phyloP scores from a whole-genome alignment of 129 eudicot genomes.

The Pulicaria dysenterica region DNA sequence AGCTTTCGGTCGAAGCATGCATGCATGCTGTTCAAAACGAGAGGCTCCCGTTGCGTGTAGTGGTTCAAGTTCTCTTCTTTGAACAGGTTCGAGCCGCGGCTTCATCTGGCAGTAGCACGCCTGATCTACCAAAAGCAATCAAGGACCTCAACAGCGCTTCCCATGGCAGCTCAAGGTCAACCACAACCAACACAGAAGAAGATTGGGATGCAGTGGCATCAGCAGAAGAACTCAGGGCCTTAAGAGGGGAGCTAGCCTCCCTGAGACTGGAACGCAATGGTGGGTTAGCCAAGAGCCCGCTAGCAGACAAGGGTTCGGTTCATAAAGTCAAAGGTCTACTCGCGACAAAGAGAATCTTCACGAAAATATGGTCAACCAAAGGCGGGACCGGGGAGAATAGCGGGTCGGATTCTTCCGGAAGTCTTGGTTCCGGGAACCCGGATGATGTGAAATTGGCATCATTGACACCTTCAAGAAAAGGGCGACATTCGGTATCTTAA shows the following conservation, averaged over 20 bases:
- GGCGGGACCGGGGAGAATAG: conserved; percentile 67
- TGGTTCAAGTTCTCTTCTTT: conserved; percentile 49
- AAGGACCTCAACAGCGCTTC: conserved; percentile 79
- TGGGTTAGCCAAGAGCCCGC: conserved; percentile 34
- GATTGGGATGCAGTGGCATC: conserved; percentile 97
- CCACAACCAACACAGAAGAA: conserved; percentile 80
- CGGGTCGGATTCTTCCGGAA: conserved; percentile 93
- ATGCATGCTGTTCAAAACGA: conserved; percentile 47
- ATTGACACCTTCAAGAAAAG: conserved; percentile 59
- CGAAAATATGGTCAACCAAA: conserved; percentile 74
- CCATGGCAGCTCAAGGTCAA: conserved; percentile 65
- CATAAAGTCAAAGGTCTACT: conserved; percentile 73
- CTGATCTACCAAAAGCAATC: conserved; percentile 83
- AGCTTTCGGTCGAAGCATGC: conserved; percentile 49
- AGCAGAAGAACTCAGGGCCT: conserved; percentile 76
- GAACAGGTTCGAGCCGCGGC: conserved; percentile 88
- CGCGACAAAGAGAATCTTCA: conserved; percentile 64
- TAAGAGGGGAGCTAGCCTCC: conserved; percentile 85
- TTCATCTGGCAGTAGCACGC: conserved; percentile 95
- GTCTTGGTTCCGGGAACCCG: conserved; percentile 63
- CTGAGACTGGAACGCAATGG: conserved; percentile 55
- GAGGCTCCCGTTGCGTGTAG: conserved; percentile 42
- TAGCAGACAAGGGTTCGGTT: conserved; percentile 53
- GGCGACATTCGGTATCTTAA: conserved; percentile 80
- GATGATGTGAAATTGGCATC: conserved; percentile 69